phyloP scores from a whole-genome alignment of 805 yeast species.

The Lachancea fermentati region DNA sequence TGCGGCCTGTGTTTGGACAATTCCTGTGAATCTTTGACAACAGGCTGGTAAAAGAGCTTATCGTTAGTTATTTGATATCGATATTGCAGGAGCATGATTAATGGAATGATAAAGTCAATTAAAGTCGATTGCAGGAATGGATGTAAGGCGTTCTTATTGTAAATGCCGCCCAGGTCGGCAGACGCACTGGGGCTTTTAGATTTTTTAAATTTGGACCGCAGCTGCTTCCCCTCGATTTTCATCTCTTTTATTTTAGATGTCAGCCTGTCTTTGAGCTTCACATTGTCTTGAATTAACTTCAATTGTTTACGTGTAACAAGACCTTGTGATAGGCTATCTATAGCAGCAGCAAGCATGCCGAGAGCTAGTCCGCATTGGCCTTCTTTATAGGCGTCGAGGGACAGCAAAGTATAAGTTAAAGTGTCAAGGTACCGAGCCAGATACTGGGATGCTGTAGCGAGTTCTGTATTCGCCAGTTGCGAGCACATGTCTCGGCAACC shows the following conservation, averaged over 20 bases:
- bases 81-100: slow-evolving; percentile 22
- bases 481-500: slow-evolving; percentile 24
- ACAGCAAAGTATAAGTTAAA: slow-evolving; percentile 21
- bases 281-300: slow-evolving; percentile 7
- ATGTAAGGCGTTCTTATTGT: slow-evolving; percentile 10
- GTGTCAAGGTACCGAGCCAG: slow-evolving; percentile 20
- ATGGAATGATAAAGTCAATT: slow-evolving; percentile 26
- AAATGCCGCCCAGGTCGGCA: neutral
- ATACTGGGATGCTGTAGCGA: slow-evolving; percentile 3
- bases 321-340: slow-evolving; percentile 12
- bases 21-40: slow-evolving; percentile 14
- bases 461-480: slow-evolving; percentile 2
- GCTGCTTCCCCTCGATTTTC: slow-evolving; percentile 4
- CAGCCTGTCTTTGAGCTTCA: slow-evolving; percentile 5
- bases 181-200: neutral
- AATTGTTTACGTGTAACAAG: slow-evolving; percentile 8
- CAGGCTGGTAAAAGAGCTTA: slow-evolving; percentile 21
- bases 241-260: slow-evolving; percentile 5
- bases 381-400: slow-evolving; percentile 25
- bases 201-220: slow-evolving; percentile 4
- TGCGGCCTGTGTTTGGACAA: slow-evolving; percentile 20
- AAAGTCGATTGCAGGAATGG: slow-evolving; percentile 24
- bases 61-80: slow-evolving; percentile 29
- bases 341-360: slow-evolving; percentile 26
- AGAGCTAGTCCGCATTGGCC: slow-evolving; percentile 26